phyloP scores from a whole-genome alignment of 495 filamentous ascomycete genomes.

The Collariella sp. region DNA sequence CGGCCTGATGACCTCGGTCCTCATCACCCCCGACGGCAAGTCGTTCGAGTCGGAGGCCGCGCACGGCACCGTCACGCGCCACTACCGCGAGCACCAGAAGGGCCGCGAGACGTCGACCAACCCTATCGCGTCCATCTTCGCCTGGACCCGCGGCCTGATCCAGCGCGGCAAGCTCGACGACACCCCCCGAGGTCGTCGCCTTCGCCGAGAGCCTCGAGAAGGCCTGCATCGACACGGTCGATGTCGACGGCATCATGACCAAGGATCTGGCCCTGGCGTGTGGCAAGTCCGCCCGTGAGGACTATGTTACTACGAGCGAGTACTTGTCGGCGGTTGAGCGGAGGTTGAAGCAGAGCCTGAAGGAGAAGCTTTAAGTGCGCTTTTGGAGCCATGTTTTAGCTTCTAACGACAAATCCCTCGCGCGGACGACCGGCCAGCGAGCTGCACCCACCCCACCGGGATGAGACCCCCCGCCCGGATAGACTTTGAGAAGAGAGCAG shows the following conservation, averaged over 20 bases:
- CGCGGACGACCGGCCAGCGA: too few species aligned
- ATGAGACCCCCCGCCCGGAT: too few species aligned
- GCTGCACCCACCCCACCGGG: too few species aligned
- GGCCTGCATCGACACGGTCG: slow-evolving; percentile 90
- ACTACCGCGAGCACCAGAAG: slow-evolving; percentile 98
- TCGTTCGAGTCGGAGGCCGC: slow-evolving; percentile 97
- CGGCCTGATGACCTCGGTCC: slow-evolving; percentile 94
- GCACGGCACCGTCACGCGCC: slow-evolving; percentile 95
- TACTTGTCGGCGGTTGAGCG: slow-evolving; percentile 86
- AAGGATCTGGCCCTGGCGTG: slow-evolving; percentile 92
- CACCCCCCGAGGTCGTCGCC: slow-evolving; percentile 74
- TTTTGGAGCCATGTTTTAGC: too few species aligned
- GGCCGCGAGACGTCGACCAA: slow-evolving; percentile 95
- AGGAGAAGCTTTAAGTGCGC: slow-evolving; percentile 43
- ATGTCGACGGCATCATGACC: slow-evolving; percentile 93
- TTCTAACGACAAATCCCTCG: too few species aligned
- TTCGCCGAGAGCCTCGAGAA: slow-evolving; percentile 89
- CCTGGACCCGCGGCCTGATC: slow-evolving; percentile 92
- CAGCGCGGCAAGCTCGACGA: slow-evolving; percentile 85
- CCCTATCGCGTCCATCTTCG: slow-evolving; percentile 97
- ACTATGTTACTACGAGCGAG: slow-evolving; percentile 82
- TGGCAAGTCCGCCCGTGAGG: slow-evolving; percentile 69
- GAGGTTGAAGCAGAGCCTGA: slow-evolving; percentile 57
- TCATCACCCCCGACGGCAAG: slow-evolving; percentile 89
- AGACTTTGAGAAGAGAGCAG: too few species aligned